Base-by-base conservation (phyloP, 768 basidiomycete species). In the Paxillus rubicundulus region DNA sequence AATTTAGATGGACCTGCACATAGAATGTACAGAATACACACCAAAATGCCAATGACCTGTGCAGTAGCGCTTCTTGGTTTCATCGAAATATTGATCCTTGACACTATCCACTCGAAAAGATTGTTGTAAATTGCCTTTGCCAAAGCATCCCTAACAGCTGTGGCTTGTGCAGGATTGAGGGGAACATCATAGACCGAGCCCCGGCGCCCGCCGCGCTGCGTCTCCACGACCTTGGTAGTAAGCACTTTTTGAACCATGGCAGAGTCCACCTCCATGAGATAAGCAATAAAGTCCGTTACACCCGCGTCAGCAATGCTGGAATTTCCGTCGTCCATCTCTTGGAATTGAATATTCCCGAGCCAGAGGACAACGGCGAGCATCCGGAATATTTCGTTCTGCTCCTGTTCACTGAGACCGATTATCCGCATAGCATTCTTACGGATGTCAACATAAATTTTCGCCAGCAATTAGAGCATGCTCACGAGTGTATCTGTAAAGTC, bases 21-120 rank as follows among this genome's bases (percentile, higher is more conserved):
- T 10, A 36, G 14, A 33, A 34, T 13, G 20, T 8, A 14, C 13
- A 44, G 30, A 3, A 41, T 4, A 69, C 84, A 45, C 50, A 89
- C 88, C 68, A 99, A 73, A 58, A 99, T 98, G 45, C 97, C 96
- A 57, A 99, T 92, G 49, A 98, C 77, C 49, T 93, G 90, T 9
- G 86, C 77, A 47, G 82, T 75, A 6, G 84, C 73, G 45, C 77
- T 72, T 38, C 92, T 82, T 5, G 94, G 82, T 70, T 93, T 95
- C 95, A 99, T 97, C 5, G 96, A 98, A 16, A 92, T 75, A 66
- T 99, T 99, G 66, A 99, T 82, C 54, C 92, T 84, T 14, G 91
- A 89, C 39, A 99, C 97, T 61, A 99, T 98, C 97, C 97, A 99
- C 66, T 99, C 96, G 67, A 99, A 98, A 4, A 98, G 74, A 69